These are phyloP conservation scores for Colletotrichum ledebouriae DNA, from an alignment of 2,329 filamentous ascomycete species.

Conservation along the genomic window DNA sequence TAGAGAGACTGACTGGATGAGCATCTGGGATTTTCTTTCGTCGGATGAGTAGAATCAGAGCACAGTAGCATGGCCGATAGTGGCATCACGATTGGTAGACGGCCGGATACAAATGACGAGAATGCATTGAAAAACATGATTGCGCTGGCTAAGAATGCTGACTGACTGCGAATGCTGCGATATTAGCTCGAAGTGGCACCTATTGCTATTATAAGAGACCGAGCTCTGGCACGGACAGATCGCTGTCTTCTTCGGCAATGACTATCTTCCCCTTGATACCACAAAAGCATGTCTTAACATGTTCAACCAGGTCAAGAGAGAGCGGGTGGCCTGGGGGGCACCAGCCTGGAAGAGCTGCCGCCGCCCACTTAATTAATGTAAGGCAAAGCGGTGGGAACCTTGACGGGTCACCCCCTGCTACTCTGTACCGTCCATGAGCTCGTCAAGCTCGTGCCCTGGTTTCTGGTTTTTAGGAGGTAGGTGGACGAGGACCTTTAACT, in stretches of 20 bases:
- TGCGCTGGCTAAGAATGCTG: neutral
- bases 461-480: constrained; percentile 8
- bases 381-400: neutral
- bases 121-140: neutral
- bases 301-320: neutral
- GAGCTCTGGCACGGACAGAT: neutral
- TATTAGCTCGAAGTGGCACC: neutral
- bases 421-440: neutral
- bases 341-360: neutral
- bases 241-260: neutral
- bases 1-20: constrained; percentile 26
- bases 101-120: constrained; percentile 29
- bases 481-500: neutral
- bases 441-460: constrained; percentile 1
- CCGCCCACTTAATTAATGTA: constrained; percentile 9
- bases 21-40: constrained; percentile 30
- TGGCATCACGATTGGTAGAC: constrained; percentile 34
- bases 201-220: neutral
- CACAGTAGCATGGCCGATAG: constrained; percentile 27
- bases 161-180: neutral
- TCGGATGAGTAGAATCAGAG: constrained; percentile 29
- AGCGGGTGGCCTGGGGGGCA: neutral
- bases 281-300: constrained; percentile 4
- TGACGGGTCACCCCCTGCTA: neutral
- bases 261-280: neutral